Conservation (phyloP, 2,329 filamentous ascomycete genomes). For the Calonectria pauciramosa region DNA sequence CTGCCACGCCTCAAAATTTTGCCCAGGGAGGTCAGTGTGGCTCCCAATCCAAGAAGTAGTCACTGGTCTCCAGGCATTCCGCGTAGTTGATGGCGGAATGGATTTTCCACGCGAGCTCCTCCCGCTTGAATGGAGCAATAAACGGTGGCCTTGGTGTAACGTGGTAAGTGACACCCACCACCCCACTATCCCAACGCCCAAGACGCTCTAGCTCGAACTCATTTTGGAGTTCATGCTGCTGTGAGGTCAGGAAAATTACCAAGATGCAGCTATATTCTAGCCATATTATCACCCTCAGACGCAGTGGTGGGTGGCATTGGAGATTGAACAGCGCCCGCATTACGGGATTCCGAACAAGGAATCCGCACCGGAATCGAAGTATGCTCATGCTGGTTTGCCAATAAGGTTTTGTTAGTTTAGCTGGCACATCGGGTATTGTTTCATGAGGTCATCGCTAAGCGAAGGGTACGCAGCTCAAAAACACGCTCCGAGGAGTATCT, state of each 20-base stretch:
- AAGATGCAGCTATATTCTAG: not conserved
- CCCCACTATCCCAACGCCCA: not conserved
- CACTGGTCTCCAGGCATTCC: not conserved
- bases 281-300: not conserved
- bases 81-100: not conserved
- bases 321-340: not conserved
- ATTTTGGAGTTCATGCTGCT: not conserved
- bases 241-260: not conserved
- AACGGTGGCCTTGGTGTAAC: not conserved
- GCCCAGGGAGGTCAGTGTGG: not conserved
- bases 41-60: not conserved
- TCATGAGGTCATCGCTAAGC: not conserved
- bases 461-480: not conserved
- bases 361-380: no score
- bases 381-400: not conserved
- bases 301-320: not conserved
- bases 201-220: not conserved
- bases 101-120: not conserved
- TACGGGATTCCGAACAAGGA: not conserved
- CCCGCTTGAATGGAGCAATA: not conserved
- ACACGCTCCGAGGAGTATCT: slow-evolving; percentile 12
- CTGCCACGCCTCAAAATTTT: not conserved
- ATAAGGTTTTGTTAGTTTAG: not conserved
- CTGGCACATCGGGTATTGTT: not conserved
- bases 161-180: not conserved